A percentile compares a stretch with the other conserved stretches of the same genome.
Conservation (phyloP, 805 yeast species). For the Teunomyces atbi region DNA sequence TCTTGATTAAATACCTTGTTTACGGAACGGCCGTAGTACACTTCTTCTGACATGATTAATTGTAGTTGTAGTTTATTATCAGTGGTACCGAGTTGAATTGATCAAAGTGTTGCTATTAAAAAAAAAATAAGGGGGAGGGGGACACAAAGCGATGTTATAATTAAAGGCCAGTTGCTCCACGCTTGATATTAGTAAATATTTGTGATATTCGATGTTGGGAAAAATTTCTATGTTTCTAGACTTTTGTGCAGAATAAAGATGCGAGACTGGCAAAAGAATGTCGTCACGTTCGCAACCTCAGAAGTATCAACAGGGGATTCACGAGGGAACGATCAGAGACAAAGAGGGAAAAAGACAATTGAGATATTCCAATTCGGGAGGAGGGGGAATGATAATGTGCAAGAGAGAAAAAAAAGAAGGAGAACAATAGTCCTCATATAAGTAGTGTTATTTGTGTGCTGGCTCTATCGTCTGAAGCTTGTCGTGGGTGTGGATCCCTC, state of each 20-base stretch:
- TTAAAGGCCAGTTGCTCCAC: background rate
- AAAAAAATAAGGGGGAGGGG: background rate
- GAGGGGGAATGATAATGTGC: background rate
- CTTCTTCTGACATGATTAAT: conserved; percentile 4
- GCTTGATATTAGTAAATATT: background rate
- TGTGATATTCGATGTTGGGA: background rate
- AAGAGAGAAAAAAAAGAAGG: background rate
- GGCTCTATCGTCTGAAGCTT: background rate
- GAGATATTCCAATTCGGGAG: background rate
- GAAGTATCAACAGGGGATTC: background rate
- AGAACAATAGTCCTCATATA: background rate
- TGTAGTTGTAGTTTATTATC: background rate
- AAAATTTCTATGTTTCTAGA: background rate
- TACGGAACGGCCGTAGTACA: conserved; percentile 33
- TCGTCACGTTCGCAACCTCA: background rate
- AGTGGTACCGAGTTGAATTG: background rate
- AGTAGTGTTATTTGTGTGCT: background rate
- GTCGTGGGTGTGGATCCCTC: too few relatives aligned
- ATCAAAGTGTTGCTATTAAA: background rate
- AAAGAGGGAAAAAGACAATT: background rate
- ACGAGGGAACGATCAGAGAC: background rate
- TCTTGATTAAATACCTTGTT: conserved; percentile 68
- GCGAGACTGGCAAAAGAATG: background rate
- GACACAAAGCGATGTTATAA: background rate
- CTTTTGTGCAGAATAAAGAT: background rate